Conservation (phyloP, 2,329 filamentous ascomycete genomes). For the Gnomoniopsis smithogilvyi region DNA sequence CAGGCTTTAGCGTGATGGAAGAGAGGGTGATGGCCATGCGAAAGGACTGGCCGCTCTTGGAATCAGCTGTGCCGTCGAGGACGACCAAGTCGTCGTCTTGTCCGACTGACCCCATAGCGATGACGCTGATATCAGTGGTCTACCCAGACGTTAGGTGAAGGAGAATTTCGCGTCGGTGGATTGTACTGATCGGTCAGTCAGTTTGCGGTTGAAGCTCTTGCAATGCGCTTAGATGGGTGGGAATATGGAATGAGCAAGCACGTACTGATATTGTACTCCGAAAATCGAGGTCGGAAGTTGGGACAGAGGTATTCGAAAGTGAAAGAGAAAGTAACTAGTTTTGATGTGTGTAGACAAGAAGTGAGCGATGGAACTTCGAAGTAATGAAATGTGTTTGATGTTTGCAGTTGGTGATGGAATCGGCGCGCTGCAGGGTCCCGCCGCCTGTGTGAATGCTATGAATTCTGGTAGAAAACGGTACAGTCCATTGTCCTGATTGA, state of each 20-base stretch:
- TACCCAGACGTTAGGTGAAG: neutral
- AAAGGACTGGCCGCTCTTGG: slow-evolving; percentile 61
- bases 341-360: too few relatives aligned
- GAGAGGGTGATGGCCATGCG: slow-evolving; percentile 54
- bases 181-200: neutral
- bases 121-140: neutral
- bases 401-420: neutral
- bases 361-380: too few relatives aligned
- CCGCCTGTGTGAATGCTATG: neutral
- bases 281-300: too few relatives aligned
- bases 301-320: too few relatives aligned
- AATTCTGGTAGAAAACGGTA: neutral
- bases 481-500: neutral
- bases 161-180: neutral
- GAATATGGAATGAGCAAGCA: too few relatives aligned
- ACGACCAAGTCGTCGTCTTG: slow-evolving; percentile 30
- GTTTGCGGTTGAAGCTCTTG: too few relatives aligned
- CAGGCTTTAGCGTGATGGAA: slow-evolving; percentile 50
- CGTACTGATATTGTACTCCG: too few relatives aligned
- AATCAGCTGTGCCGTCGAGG: slow-evolving; percentile 54
- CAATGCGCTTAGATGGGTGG: too few relatives aligned
- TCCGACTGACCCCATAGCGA: slow-evolving; percentile 4
- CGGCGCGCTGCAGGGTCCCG: neutral
- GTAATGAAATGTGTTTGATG: too few relatives aligned
- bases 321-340: too few relatives aligned